A percentile compares a stretch with the other conserved stretches of the same genome.
These are phyloP conservation scores for Leccinum glutinopallens DNA, from an alignment of 1,284 basidiomycete genomes.

Conservation along the genomic window DNA sequence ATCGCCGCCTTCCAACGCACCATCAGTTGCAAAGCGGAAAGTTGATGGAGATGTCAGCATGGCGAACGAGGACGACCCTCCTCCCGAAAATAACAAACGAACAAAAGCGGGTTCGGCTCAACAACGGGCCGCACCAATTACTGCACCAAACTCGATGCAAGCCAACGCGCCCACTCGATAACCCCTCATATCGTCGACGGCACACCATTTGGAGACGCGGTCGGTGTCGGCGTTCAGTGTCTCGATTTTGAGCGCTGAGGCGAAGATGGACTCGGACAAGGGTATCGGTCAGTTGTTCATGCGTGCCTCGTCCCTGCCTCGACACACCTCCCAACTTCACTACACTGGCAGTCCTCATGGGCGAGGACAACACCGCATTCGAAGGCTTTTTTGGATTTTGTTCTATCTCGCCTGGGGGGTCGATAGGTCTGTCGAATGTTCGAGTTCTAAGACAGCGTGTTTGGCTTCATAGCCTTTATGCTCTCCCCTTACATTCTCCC, in stretches of 20 bases:
- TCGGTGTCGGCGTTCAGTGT: conserved; percentile 65
- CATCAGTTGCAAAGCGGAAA: conserved; percentile 51
- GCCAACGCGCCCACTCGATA: conserved; percentile 61
- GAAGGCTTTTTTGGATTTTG: too few species aligned
- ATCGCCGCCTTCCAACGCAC: conserved; percentile 21
- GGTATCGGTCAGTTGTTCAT: conserved; percentile 24
- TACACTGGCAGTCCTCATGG: conserved; percentile 22
- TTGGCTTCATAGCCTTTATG: too few species aligned
- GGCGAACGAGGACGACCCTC: conserved; percentile 14
- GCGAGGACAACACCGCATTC: too few species aligned
- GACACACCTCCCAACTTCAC: conserved; percentile 12
- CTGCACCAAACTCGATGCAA: conserved; percentile 36
- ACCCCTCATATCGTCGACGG: conserved; percentile 68
- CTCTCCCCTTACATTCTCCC: too few species aligned
- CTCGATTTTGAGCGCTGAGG: conserved; percentile 28
- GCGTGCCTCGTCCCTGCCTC: conserved; percentile 15
- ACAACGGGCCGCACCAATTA: conserved; percentile 15
- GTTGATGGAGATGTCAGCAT: conserved; percentile 47
- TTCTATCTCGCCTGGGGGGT: too few species aligned
- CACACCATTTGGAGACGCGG: conserved; percentile 61
- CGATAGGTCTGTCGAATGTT: too few species aligned
- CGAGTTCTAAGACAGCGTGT: too few species aligned
- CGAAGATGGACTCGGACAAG: conserved; percentile 3
- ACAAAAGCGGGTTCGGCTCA: conserved; percentile 20
- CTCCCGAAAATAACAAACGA: conserved; percentile 26